phyloP scores from a whole-genome alignment of 305 asterid species.

The Rubia tinctorum region DNA sequence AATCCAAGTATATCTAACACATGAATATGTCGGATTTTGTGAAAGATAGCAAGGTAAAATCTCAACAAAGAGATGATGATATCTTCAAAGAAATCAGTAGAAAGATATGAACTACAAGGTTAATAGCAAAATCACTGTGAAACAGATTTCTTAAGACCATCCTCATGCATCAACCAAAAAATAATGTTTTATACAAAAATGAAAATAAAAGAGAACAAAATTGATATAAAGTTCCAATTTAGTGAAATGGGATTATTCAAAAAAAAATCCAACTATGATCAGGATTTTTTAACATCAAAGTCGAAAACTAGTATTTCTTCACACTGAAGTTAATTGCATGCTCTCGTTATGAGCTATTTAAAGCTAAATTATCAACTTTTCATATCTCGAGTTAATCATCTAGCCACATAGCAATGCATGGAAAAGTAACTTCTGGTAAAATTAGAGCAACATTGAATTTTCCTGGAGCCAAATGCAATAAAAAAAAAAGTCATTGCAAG shows the following conservation, averaged over 20 bases:
- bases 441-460: background rate
- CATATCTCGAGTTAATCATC: background rate
- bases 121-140: background rate
- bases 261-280: background rate
- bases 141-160: background rate
- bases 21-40: background rate
- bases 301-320: background rate
- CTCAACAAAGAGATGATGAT: background rate
- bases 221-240: background rate
- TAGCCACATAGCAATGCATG: background rate
- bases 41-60: background rate
- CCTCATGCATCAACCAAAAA: background rate
- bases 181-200: background rate
- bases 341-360: background rate
- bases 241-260: background rate
- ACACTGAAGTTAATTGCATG: background rate
- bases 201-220: background rate
- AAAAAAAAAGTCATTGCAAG: background rate
- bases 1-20: background rate
- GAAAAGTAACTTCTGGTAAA: background rate
- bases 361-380: background rate
- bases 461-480: background rate
- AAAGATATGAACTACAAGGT: background rate
- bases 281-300: background rate
- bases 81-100: background rate